Evolutionary conservation across 2,329 filamentous ascomycete species (phyloP), one percentile per base, ranked within the genome.

Genomic region (Ophiocordyceps unilateralis): DNA sequence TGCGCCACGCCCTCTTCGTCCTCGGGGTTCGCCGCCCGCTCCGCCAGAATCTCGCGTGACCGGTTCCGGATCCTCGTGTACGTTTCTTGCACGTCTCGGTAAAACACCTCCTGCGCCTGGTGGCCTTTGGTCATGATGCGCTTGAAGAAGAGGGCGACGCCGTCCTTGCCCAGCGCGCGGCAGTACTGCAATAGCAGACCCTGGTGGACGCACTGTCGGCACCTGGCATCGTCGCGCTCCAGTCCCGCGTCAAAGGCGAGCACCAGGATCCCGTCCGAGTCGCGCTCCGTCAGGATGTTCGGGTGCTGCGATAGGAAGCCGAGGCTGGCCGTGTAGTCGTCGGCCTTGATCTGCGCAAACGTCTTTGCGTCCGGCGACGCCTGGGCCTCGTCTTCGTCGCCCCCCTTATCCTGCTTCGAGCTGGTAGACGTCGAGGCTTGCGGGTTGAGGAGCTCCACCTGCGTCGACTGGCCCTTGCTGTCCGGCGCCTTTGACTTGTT

Each of bases 161-260:
- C 89, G 53, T 96, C 86, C 49, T 76, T 78, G 47, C 89, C 88
- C 7, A 98, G 71, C 37, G 86, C 81, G 10, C 89, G 78, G 64
- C 91, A 98, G 67, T 98, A 98, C 60, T 98, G 91, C 36, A 98
- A 66, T 12, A 98, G 70, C 15, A 96, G 70, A 3, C 83, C 89
- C 59, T 96, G 88, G 62, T 98, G 91, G 20, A 98, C 87, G 61
- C 81, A 95, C 58, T 89, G 84, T 40, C 80, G 76, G 4, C 85
- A 78, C 50, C 81, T 76, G n/a, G 84, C 81, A 44, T 81, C 76
- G 50, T 83, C 76, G 44, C 76, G 75, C 49, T 85, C 79, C 46
- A 93, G 74, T 49, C 89, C 83, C 1, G 80, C 78, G 58, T 94
- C 88, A 63, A 98, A 96, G 0, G 88, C 91, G 62, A 94, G 76